phyloP scores from a whole-genome alignment of 2,329 filamentous ascomycete genomes.

The Calonectria henricotiae region DNA sequence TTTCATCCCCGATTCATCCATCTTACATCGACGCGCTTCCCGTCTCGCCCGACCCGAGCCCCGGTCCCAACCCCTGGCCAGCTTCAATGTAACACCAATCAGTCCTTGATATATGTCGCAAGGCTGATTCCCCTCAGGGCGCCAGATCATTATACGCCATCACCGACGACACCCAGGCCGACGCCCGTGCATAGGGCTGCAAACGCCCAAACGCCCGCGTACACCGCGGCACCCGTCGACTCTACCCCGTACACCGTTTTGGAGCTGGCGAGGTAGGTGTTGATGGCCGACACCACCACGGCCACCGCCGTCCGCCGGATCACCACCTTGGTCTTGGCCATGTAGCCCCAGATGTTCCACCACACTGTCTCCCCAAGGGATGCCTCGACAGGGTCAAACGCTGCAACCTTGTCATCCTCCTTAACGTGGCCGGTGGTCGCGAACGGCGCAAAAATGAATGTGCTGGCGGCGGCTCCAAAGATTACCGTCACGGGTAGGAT shows the following conservation, averaged over 20 bases:
- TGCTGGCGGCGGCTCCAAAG: constrained; percentile 80
- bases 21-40: constrained; percentile 31
- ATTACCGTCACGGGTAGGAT: constrained; percentile 73
- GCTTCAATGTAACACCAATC: constrained; percentile 29
- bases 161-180: constrained; percentile 68
- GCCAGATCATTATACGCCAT: constrained; percentile 56
- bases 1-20: constrained; percentile 39
- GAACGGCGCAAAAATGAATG: constrained; percentile 84
- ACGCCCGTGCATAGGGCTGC: constrained; percentile 75
- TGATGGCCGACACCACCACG: constrained; percentile 71
- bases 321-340: constrained; percentile 74
- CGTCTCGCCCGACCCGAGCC: constrained; percentile 23
- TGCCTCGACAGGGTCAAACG: constrained; percentile 77
- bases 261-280: constrained; percentile 77
- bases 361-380: constrained; percentile 79
- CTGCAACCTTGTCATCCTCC: constrained; percentile 65
- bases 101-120: constrained; percentile 24
- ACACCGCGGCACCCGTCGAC: constrained; percentile 78
- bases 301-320: constrained; percentile 76
- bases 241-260: constrained; percentile 81
- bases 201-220: constrained; percentile 82
- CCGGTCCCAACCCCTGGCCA: constrained; percentile 30
- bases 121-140: constrained; percentile 39
- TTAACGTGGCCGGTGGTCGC: constrained; percentile 68
- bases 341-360: constrained; percentile 82